Evolutionary conservation across 768 basidiomycete species (phyloP).

Genomic region (Suillus alpinus): DNA sequence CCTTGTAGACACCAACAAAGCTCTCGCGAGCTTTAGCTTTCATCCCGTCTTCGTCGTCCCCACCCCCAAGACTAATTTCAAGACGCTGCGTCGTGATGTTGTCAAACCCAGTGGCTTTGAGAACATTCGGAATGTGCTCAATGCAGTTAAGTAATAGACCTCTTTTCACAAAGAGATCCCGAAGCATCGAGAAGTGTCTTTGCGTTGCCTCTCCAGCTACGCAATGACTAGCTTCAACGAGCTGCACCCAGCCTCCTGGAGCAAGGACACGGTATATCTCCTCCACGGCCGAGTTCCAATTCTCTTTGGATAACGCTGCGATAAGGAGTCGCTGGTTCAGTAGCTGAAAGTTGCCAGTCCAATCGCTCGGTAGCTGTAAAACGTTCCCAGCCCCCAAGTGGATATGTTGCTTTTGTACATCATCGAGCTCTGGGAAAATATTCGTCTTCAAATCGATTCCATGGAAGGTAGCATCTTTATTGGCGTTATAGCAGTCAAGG

Average conservation of each 20-base stretch:
- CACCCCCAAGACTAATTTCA: neutral
- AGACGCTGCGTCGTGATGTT: neutral
- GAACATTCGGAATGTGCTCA: neutral
- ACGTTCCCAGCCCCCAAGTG: slow-evolving; percentile 23
- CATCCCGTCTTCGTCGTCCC: neutral
- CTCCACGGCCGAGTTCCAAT: slow-evolving; percentile 24
- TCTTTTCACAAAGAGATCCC: neutral
- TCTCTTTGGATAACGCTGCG: slow-evolving; percentile 22
- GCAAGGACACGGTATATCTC: slow-evolving; percentile 31
- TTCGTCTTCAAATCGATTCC: slow-evolving; percentile 26
- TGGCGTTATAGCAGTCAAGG: slow-evolving; percentile 15
- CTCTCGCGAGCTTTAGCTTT: neutral
- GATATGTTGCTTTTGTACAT: slow-evolving; percentile 9
- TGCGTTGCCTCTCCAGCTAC: neutral
- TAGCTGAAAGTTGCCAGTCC: slow-evolving; percentile 29
- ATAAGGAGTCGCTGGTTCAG: slow-evolving; percentile 33
- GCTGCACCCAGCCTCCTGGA: slow-evolving; percentile 32
- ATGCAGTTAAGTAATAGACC: neutral
- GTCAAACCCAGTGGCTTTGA: neutral
- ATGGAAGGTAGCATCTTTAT: slow-evolving; percentile 17
- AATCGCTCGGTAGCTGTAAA: slow-evolving; percentile 27
- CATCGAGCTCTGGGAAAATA: slow-evolving; percentile 13
- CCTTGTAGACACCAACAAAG: neutral
- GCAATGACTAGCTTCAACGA: slow-evolving; percentile 24
- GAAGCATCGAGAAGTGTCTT: neutral